A percentile compares a stretch with the other conserved stretches of the same genome.
Conservation (phyloP, 108 stramenopile species). For the Cyclostephanos invisitatus region DNA sequence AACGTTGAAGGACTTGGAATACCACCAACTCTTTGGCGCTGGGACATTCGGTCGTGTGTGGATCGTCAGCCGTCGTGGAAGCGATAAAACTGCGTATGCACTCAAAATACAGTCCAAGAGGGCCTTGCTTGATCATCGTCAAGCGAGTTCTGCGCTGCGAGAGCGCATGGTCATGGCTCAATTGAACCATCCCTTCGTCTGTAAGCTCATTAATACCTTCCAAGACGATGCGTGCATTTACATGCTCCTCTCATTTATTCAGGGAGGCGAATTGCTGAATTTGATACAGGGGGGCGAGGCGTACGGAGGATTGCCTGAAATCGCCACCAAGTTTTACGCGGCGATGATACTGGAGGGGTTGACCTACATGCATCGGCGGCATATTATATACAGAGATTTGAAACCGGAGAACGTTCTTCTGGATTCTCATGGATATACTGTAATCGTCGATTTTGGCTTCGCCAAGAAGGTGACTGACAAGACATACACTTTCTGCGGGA, state of each 20-base stretch:
- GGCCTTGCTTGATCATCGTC: constrained; percentile 43
- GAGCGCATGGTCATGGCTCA: constrained; percentile 63
- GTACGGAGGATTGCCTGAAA: constrained; percentile 52
- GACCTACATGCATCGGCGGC: constrained; percentile 58
- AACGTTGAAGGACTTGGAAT: constrained; percentile 58
- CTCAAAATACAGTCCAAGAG: constrained; percentile 72
- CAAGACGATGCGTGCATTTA: constrained; percentile 74
- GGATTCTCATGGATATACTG: constrained; percentile 61
- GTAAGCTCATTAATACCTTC: constrained; percentile 76
- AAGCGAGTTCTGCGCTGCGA: constrained; percentile 31
- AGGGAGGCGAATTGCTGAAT: constrained; percentile 65
- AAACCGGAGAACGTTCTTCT: constrained; percentile 86
- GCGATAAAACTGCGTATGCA: constrained; percentile 37
- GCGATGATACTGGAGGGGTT: constrained; percentile 46
- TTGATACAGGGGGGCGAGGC: constrained; percentile 51
- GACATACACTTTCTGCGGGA: constrained; percentile 76
- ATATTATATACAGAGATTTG: constrained; percentile 85
- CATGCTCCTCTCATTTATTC: constrained; percentile 79
- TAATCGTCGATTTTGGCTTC: constrained; percentile 78
- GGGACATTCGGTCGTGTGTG: constrained; percentile 88
- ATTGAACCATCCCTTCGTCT: constrained; percentile 79
- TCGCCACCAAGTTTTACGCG: constrained; percentile 59
- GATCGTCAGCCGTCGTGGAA: constrained; percentile 48
- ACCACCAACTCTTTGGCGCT: constrained; percentile 69
- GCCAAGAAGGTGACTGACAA: constrained; percentile 73